phyloP scores from a whole-genome alignment of 2,329 filamentous ascomycete genomes.

The Aphanocladium album region DNA sequence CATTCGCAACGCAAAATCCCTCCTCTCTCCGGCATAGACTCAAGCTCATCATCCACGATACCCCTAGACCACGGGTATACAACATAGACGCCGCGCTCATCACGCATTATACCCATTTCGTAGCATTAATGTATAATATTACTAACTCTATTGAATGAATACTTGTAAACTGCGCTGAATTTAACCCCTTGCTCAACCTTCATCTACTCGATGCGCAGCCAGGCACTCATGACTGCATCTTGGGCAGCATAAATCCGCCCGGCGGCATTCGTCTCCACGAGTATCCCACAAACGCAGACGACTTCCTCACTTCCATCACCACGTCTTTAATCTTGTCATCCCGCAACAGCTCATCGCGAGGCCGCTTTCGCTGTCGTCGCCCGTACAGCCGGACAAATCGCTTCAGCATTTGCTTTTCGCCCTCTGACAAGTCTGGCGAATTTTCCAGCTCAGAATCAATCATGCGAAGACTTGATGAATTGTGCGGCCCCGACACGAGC shows the following conservation, averaged over 20 bases:
- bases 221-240: background rate
- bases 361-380: slow-evolving; percentile 66
- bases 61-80: background rate
- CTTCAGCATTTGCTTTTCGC: slow-evolving; percentile 40
- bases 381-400: slow-evolving; percentile 49
- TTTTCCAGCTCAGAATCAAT: slow-evolving; percentile 46
- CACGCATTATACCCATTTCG: background rate
- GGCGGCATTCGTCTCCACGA: slow-evolving; percentile 61
- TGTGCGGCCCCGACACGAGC: slow-evolving; percentile 44
- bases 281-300: slow-evolving; percentile 83
- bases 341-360: slow-evolving; percentile 78
- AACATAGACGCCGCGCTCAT: background rate
- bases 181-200: too few relatives aligned
- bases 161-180: slow-evolving; percentile 6
- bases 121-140: slow-evolving; percentile 12
- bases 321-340: slow-evolving; percentile 61
- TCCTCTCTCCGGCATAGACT: slow-evolving; percentile 19
- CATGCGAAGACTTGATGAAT: slow-evolving; percentile 42
- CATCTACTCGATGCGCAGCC: too few relatives aligned
- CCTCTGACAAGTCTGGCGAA: slow-evolving; percentile 26
- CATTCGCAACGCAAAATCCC: slow-evolving; percentile 61
- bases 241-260: slow-evolving; percentile 24
- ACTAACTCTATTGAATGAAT: slow-evolving; percentile 9
- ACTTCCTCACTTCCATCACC: slow-evolving; percentile 77
- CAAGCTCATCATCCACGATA: background rate